Evolutionary conservation across 108 stramenopile species (phyloP), one percentile per base, ranked within the genome.

Genomic region (Schizochytrium sp.): DNA sequence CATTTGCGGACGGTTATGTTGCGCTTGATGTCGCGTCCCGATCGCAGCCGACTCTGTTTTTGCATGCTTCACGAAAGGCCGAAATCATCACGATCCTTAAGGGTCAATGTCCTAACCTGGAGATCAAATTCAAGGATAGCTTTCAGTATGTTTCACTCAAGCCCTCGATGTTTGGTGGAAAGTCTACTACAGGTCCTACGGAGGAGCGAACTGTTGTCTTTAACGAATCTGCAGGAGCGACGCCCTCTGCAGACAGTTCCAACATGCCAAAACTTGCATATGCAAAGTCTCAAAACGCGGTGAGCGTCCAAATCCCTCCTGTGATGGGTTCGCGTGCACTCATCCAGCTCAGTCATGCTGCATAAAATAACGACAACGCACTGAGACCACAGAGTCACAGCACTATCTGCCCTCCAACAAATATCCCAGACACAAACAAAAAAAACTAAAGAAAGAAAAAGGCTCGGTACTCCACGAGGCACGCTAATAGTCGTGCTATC

Each of bases 81-180:
- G 76, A 83, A 40, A 83, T 83, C 76, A 83, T 83, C 28, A 83
- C 76, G 50, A 47, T 83, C 3, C 76, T 83, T 40, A 83, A 83
- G 76, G 76, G 53, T n/a, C 76, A 83, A 28, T 55, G 53, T 10
- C 47, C 47, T 5, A 53, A 53, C n/a, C 47, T 83, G 8, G 76
- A 83, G 3, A 5, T 83, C 28, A 17, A 40, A 38, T 83, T 83
- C 76, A 17, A 55, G 47, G 76, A 83, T 40, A 49, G 28, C 47
- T 83, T 83, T 50, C 50, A 83, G 76, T 83, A 83, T 53, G 76
- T 83, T 10, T 83, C 76, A 5, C 40, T 19, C 76, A 83, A 83
- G 76, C 76, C 76, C 38, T 83, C 76, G 50, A 47, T 83, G 8
- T 83, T 83, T 28, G 76, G 76, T 5, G 76, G 76, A 2, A 38